Percentiles rank a stretch among this genome's conserved stretches.
Conservation (phyloP, 371 early-diverging fungal species). For the Actinomucor elegans region DNA sequence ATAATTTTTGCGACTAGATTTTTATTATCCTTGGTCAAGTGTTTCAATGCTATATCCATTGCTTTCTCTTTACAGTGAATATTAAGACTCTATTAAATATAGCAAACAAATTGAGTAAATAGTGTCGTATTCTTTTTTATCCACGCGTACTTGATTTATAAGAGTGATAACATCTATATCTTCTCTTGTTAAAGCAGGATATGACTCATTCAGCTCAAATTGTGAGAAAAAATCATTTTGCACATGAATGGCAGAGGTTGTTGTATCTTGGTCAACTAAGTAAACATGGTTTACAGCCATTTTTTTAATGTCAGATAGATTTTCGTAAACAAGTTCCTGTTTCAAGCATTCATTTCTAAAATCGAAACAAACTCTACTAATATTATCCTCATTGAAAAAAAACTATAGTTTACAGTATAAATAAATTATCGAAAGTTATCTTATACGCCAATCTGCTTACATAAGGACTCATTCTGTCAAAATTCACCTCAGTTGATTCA, state of each 20-base stretch:
- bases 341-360: constrained; percentile 7
- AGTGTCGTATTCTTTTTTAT: constrained; percentile 4
- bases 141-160: constrained; percentile 5
- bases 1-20: constrained; percentile 1
- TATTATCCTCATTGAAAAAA: constrained; percentile 6
- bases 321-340: neutral
- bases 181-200: neutral
- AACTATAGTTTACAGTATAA: constrained; percentile 9
- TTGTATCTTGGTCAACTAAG: neutral
- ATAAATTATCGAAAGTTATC: constrained; percentile 2
- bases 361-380: constrained; percentile 3
- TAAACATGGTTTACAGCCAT: constrained; percentile 10
- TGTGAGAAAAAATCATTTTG: constrained; percentile 3
- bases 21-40: constrained; percentile 1
- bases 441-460: neutral
- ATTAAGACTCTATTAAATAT: constrained; percentile 12
- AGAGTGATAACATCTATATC: neutral
- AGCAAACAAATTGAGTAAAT: constrained; percentile 1
- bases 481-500: neutral
- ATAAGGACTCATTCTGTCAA: constrained; percentile 1
- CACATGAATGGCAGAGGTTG: constrained; percentile 1
- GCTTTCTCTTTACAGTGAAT: constrained; percentile 4
- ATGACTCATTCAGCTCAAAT: constrained; percentile 5
- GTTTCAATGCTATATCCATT: neutral
- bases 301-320: constrained; percentile 1